Evolutionary conservation across 176 grass and related monocot genomes (phyloP).

Genomic region (sorghum (Sorghum bicolor)): Sorghum_bicolor_NCBIv3 NC_012872.2:6402501-6403000

Average conservation of each 20-base stretch:
- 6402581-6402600: slow-evolving; percentile 81
- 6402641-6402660: slow-evolving; percentile 87
- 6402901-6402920: slow-evolving; percentile 84
- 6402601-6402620: slow-evolving; percentile 76
- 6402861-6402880: slow-evolving; percentile 49
- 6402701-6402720: slow-evolving; percentile 82
- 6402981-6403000: neutral
- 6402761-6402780: neutral
- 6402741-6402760: neutral
- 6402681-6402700: slow-evolving; percentile 92
- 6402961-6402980: slow-evolving; percentile 44
- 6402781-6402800: slow-evolving; percentile 8
- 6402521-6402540: slow-evolving; percentile 49
- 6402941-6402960: slow-evolving; percentile 87
- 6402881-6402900: slow-evolving; percentile 80
- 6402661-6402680: slow-evolving; percentile 87
- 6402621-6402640: slow-evolving; percentile 94
- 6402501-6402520: neutral
- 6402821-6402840: slow-evolving; percentile 71
- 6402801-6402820: slow-evolving; percentile 18
- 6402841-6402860: slow-evolving; percentile 52
- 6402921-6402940: slow-evolving; percentile 87
- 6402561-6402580: slow-evolving; percentile 59
- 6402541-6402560: slow-evolving; percentile 92
- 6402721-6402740: slow-evolving; percentile 10